Percentiles rank a stretch among this genome's conserved stretches.
These are phyloP conservation scores for Termitomyces sp. DNA, from an alignment of 768 basidiomycete species.

Conservation along the genomic window DNA sequence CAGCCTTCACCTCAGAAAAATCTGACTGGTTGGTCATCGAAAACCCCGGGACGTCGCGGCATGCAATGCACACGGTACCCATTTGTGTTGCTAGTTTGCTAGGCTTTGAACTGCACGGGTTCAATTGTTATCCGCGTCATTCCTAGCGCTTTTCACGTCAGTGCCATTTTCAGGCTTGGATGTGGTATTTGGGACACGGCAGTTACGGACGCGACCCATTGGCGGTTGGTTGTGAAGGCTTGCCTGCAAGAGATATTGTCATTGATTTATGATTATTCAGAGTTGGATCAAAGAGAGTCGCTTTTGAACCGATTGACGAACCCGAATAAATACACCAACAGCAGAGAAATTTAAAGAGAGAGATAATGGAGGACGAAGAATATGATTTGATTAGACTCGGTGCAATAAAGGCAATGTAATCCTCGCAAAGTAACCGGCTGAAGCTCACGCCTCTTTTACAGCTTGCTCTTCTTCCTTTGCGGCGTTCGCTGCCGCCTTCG, in stretches of 20 bases:
- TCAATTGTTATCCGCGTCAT: background rate
- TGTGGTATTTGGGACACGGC: no score
- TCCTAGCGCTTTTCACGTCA: no score
- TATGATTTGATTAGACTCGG: background rate
- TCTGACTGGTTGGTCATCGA: background rate
- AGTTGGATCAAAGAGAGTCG: no score
- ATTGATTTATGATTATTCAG: no score
- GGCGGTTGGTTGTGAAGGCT: no score
- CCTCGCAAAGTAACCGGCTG: background rate
- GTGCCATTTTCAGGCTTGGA: no score
- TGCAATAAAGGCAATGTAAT: background rate
- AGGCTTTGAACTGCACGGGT: background rate
- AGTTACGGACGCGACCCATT: no score
- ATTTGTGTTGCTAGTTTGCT: background rate
- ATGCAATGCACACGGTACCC: background rate
- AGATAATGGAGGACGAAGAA: background rate
- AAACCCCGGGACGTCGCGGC: background rate
- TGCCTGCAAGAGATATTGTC: no score
- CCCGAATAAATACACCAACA: background rate
- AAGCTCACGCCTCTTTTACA: background rate
- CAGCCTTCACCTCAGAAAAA: background rate
- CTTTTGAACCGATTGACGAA: background rate
- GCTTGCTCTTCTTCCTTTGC: background rate
- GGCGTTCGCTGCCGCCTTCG: background rate
- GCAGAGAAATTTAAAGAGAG: background rate